Evolutionary conservation across 805 yeast genomes (phyloP).

Genomic region (Babjeviella inositovora): DNA sequence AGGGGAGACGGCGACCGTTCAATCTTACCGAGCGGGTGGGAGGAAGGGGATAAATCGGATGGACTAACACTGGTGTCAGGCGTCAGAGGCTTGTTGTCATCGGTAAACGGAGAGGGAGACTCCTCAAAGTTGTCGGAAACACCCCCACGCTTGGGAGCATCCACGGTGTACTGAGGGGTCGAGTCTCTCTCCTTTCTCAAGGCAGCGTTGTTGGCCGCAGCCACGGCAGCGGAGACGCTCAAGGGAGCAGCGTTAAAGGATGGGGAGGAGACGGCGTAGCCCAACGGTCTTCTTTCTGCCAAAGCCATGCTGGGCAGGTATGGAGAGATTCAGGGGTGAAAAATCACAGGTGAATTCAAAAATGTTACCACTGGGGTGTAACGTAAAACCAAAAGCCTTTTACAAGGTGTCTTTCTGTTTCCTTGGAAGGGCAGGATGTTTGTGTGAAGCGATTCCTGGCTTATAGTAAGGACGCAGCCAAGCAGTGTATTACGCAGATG

Average conservation of each 20-base stretch:
- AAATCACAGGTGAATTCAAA: not conserved
- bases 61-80: conserved; percentile 13
- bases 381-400: too few relatives aligned
- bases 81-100: conserved; percentile 8
- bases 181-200: too few relatives aligned
- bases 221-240: conserved; percentile 9
- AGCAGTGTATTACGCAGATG: too few relatives aligned
- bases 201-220: conserved; percentile 8
- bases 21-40: conserved; percentile 1
- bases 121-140: too few relatives aligned
- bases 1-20: not conserved
- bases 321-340: too few relatives aligned
- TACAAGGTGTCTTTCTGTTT: too few relatives aligned
- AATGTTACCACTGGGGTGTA: too few relatives aligned
- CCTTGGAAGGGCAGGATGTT: too few relatives aligned
- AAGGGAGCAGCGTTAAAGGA: conserved; percentile 16
- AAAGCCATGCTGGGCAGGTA: too few relatives aligned
- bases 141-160: not conserved
- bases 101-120: too few relatives aligned
- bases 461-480: too few relatives aligned
- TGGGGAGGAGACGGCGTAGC: conserved; percentile 24
- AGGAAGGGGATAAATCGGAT: conserved; percentile 12
- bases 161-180: conserved; percentile 1
- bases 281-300: conserved; percentile 52
- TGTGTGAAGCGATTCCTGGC: too few relatives aligned